These are phyloP conservation scores for Dimocarpus longan DNA, from an alignment of 345 rosid species.

Conservation along the genomic window DNA sequence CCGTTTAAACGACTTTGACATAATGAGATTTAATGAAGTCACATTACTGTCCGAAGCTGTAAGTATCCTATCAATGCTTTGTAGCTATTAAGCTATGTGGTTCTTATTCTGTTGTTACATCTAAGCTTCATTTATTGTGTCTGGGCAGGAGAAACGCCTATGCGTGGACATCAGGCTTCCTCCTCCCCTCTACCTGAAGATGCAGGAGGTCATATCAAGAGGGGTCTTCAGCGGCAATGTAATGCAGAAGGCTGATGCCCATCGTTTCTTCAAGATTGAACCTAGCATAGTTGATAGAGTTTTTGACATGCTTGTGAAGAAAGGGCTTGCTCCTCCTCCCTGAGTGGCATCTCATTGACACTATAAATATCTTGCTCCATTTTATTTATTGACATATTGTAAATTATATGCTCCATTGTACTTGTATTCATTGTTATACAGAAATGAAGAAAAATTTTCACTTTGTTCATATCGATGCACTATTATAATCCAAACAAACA, in stretches of 20 bases:
- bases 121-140: slow-evolving; percentile 14
- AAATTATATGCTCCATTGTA: no score
- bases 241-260: slow-evolving; percentile 74
- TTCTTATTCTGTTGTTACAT: not conserved
- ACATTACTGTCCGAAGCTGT: slow-evolving; percentile 86
- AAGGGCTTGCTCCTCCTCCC: slow-evolving; percentile 73
- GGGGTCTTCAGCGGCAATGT: slow-evolving; percentile 80
- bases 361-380: not conserved
- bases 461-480: no score
- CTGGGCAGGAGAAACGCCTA: slow-evolving; percentile 82
- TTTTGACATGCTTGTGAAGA: slow-evolving; percentile 90
- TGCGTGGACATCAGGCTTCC: slow-evolving; percentile 74
- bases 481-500: no score
- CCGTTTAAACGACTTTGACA: slow-evolving; percentile 58
- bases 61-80: slow-evolving; percentile 28
- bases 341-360: slow-evolving; percentile 25
- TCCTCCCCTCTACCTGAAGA: slow-evolving; percentile 76
- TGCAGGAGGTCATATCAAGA: slow-evolving; percentile 79
- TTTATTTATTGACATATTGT: not conserved
- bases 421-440: no score
- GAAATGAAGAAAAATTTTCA: no score
- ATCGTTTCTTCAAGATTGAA: slow-evolving; percentile 78
- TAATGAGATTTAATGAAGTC: slow-evolving; percentile 57
- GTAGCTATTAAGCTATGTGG: no score
- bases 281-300: slow-evolving; percentile 79